Base-by-base conservation (phyloP, 2,329 filamentous ascomycete species). In the Allantophomopsis cytisporea region DNA sequence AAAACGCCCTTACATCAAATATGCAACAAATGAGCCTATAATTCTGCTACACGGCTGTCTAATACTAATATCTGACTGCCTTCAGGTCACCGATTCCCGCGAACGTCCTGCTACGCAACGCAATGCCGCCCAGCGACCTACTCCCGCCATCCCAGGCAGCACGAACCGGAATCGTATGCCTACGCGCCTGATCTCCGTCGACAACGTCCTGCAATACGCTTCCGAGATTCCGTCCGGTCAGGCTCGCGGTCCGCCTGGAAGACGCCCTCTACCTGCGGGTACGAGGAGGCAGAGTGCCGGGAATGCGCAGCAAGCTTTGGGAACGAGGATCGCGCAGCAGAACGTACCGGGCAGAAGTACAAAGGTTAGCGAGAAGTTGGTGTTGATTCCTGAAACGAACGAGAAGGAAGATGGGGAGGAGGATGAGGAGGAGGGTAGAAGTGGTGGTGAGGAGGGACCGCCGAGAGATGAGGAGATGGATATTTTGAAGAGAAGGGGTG, bases 341-440 rank as follows among this genome's bases (percentile, higher is more conserved):
- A 44, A 62, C 65, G 50, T 95, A 48, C 91, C 89, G 1, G 81
- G 85, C 5, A 75, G 91, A 39, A 93, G 87, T 31, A 93, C 86
- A 20, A 95, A 96, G 60, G 81, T 94, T 47, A 94, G 85, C 58
- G 86, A 96, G 64, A 96, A 96, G 62, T 69, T 98, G n/a, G 91
- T 98, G 0, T 67, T 96, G 30, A 70, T 98, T 12, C 91, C 91
- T 1, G 89, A 95, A 54, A 82, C 87, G 1, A 68, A 68, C 3
- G 71, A 72, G 13, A 68, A 68, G 20, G 69, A 73, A 39, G 73
- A 75, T 17, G 71, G 68, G 31, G 78, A 75, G 42, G 69, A 68
- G 4, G 65, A 73, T 12, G 71, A 73, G 44, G 65, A 65, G 39
- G 66, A 71, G 40, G 58, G 68, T 2, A 31, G 12, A 12, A 18